Conservation (phyloP, 768 basidiomycete genomes). For the Lactarius sp. region DNA sequence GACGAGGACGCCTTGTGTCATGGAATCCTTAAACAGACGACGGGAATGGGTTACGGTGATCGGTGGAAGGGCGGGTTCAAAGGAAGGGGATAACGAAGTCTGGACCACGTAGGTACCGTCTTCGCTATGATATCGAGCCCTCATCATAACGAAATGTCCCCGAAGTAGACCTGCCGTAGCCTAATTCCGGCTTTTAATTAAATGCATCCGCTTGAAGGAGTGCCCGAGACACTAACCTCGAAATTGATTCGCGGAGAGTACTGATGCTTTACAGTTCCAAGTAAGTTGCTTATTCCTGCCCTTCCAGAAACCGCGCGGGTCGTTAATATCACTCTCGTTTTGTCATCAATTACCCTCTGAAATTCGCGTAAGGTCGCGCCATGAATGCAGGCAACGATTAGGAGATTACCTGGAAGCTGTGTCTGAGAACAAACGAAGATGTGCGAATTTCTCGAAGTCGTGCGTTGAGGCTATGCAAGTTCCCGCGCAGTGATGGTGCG, state of each 20-base stretch:
- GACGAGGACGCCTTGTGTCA: conserved; percentile 24
- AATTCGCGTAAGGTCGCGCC: conserved; percentile 14
- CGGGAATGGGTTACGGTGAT: conserved; percentile 24
- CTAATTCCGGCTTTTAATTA: conserved; percentile 16
- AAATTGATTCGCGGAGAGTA: conserved; percentile 57
- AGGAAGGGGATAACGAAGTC: conserved; percentile 21
- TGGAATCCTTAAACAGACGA: conserved; percentile 24
- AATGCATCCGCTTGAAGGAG: neutral
- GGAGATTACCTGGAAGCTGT: conserved; percentile 40
- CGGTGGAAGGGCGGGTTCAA: conserved; percentile 18
- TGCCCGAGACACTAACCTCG: conserved; percentile 31
- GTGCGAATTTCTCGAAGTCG: conserved; percentile 35
- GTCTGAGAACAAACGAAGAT: conserved; percentile 37
- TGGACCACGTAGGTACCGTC: conserved; percentile 17
- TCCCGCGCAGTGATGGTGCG: neutral
- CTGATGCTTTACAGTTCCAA: conserved; percentile 73
- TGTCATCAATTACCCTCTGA: conserved; percentile 46
- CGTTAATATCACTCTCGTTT: conserved; percentile 41
- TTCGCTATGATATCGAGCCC: conserved; percentile 14
- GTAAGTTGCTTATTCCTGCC: conserved; percentile 31
- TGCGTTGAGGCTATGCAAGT: conserved; percentile 27
- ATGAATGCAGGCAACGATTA: neutral
- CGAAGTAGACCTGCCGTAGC: conserved; percentile 27
- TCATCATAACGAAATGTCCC: conserved; percentile 16
- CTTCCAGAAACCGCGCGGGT: conserved; percentile 33